Percentiles rank a stretch among this genome's conserved stretches.
Conservation (phyloP, 2,329 filamentous ascomycete genomes). For the Colletotrichum eleusines region DNA sequence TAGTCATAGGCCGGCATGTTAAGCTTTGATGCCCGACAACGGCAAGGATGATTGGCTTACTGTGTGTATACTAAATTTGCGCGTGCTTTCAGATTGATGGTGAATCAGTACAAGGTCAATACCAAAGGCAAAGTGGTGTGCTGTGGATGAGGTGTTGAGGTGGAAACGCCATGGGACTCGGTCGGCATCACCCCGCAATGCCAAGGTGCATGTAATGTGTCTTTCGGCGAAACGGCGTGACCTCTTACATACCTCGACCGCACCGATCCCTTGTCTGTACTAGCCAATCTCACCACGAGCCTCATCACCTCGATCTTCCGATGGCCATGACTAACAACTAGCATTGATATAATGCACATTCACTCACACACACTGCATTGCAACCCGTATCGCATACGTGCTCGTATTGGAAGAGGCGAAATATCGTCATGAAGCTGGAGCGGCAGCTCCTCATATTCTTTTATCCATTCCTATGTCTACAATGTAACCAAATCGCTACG, state of each 20-base stretch:
- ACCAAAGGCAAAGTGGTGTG: not conserved
- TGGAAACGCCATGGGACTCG: not conserved
- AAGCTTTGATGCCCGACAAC: too few species aligned
- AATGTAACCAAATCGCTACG: constrained; percentile 39
- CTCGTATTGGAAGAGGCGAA: not conserved
- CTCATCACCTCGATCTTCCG: not conserved
- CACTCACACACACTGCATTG: not conserved
- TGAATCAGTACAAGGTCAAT: not conserved
- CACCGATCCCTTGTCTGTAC: too few species aligned
- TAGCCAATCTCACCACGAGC: not conserved
- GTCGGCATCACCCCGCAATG: not conserved
- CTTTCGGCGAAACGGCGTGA: constrained; percentile 11
- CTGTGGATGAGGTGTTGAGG: not conserved
- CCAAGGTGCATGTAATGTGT: not conserved
- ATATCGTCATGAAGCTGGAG: not conserved
- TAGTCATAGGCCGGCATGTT: not conserved
- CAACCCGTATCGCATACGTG: not conserved
- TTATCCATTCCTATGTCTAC: constrained; percentile 30
- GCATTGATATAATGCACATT: not conserved
- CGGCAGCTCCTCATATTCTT: constrained; percentile 16
- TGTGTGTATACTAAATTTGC: not conserved
- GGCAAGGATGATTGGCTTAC: not conserved
- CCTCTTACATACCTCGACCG: constrained; percentile 14
- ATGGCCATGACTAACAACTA: not conserved
- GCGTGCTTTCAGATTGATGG: too few species aligned